Evolutionary conservation across 129 eudicot genomes (phyloP), one percentile per base, ranked within the genome.

Genomic region (Lactuca saligna): DNA sequence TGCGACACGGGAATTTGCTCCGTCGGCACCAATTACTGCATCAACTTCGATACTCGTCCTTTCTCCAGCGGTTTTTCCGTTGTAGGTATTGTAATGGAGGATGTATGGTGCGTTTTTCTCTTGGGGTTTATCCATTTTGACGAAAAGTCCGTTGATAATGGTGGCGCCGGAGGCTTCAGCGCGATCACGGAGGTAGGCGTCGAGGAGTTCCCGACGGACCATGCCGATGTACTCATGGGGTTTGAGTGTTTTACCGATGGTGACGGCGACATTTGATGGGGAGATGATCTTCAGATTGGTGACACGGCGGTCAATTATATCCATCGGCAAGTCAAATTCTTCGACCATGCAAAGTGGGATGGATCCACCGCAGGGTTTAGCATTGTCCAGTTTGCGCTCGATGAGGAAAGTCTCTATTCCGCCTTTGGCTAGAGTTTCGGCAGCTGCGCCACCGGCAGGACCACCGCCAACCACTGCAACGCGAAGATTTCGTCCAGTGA

Each of bases 201-300:
- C 94, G 53, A 87, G 87, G 34, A 87, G 71, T 64, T 87, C 94
- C 10, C 94, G 84, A 57, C 94, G 84, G 55, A 87, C 94, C 94
- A 87, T 87, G 3, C 94, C 94, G 58, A 87, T 84, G 68, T 87
- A 87, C 84, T 87, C 94, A 68, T 83, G 89, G 4, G 94, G 87
- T 31, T 87, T 84, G 7, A 87, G 50, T 25, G 94, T 87, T 41
- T 25, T 74, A 0, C 89, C 89, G 56, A 87, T 87, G 73, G 81
- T 87, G 1, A 87, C 94, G 9, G 94, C 81, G 15, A 84, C 94
- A 49, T 87, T 87, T 1, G 94, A 87, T 2, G 94, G 94, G 1
- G 94, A 87, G 14, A 87, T 84, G 89, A 87, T 84, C 74, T 81
- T 87, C 94, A 87, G 79, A 25, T 83, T 87, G 17, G 94, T 87